Conservation (phyloP, 352 stramenopile species). For the Globisporangium parvum region DNA sequence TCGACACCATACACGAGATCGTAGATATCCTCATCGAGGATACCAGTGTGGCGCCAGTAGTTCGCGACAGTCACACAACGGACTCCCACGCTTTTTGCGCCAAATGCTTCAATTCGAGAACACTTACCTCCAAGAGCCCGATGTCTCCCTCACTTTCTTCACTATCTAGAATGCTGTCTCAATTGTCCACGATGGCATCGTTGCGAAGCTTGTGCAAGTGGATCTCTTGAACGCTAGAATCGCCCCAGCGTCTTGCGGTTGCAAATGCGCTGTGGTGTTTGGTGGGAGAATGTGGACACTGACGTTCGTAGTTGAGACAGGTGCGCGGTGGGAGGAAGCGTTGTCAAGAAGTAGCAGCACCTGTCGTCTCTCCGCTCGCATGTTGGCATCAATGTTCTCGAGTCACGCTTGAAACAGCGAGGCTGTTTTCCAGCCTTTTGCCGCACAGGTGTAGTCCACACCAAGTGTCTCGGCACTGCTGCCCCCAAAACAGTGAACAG, state of each 20-base stretch:
- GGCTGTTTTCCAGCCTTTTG: conserved; percentile 8
- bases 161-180: conserved; percentile 1
- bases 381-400: not conserved
- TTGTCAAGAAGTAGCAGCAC: not conserved
- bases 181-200: not conserved
- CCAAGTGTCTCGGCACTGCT: not conserved
- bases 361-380: not conserved
- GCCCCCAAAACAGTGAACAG: conserved; percentile 3
- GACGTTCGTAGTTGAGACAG: not conserved
- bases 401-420: conserved; percentile 2
- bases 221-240: conserved; percentile 3
- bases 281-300: not conserved
- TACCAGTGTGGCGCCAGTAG: conserved; percentile 6
- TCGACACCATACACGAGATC: conserved; percentile 3
- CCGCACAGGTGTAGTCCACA: conserved; percentile 3
- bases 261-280: not conserved
- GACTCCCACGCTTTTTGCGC: not conserved
- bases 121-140: not conserved
- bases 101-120: conserved; percentile 1
- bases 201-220: conserved; percentile 1
- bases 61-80: not conserved
- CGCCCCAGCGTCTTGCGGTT: not conserved
- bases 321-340: not conserved
- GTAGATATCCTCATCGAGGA: conserved; percentile 1
- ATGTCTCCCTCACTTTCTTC: conserved; percentile 1